Base-by-base conservation (phyloP, 352 stramenopile genomes). In the Pseudoperonospora humuli region DNA sequence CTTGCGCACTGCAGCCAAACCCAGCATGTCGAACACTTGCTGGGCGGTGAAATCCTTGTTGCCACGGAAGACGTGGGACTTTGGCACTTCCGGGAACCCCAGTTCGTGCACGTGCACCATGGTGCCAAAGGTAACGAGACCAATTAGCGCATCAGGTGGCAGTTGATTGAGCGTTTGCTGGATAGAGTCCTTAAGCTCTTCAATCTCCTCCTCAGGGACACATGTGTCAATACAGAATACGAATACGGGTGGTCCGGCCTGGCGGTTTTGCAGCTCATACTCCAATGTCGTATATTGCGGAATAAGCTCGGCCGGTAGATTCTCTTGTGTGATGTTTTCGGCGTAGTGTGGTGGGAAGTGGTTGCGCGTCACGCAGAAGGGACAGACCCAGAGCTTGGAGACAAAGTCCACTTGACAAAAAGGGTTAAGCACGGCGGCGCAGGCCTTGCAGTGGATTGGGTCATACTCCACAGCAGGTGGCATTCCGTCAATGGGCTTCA, bases 31-130 rank as follows among this genome's bases (percentile, higher is more conserved):
- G 54, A 96, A 93, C 15, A 99, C 92, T 46, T 97, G 86, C 37
- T 93, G 79, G 5, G 92, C 71, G 24, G 84, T 76, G 52, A 99
- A 99, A 60, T 99, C 95, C 62, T 98, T 98, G 64, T 97, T 98
- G 20, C 96, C 97, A 24, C 96, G 80, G 64, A 99, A 98, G n/a
- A 98, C 96, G 64, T 98, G 97, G 43, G 92, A 91, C 65, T 98
- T 98, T 55, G 93, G 85, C 56, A 97, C 86, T 44, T 97, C 88
- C 2, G 90, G 75, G 64, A 97, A 98, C 23, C 93, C 90, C 31
- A 99, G 74, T 57, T 99, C 97, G 63, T 99, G 96, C 36, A 99
- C 96, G 46, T 98, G 95, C 34, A 99, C 95, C 72, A 99, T 98
- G 5, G 95, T 99, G 29, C 97, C 97, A 68, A 96, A 99, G 20